Percentiles rank a stretch among this genome's conserved stretches.
These are phyloP conservation scores for Aspergillus niger DNA, from an alignment of 2,329 filamentous ascomycete genomes.

Conservation along the genomic window DNA sequence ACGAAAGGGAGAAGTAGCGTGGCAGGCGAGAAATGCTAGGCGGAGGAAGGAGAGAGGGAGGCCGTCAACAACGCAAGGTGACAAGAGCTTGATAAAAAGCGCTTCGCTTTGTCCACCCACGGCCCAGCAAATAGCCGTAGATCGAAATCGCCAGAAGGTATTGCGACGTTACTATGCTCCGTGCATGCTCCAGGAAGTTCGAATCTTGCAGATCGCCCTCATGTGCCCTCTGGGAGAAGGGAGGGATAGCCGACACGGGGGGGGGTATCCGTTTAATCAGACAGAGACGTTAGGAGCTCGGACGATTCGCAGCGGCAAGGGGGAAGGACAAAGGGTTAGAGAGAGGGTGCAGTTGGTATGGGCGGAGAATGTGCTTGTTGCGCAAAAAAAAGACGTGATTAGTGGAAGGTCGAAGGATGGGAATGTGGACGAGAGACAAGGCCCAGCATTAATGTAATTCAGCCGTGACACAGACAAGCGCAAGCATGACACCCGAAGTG, in stretches of 20 bases:
- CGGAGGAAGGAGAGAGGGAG: conserved; percentile 16
- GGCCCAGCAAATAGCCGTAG: conserved; percentile 29
- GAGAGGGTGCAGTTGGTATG: conserved; percentile 27
- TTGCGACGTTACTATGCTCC: conserved; percentile 43
- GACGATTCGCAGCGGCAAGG: conserved; percentile 39
- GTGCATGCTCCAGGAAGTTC: conserved; percentile 46
- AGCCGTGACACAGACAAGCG: conserved; percentile 41
- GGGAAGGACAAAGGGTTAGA: conserved; percentile 28
- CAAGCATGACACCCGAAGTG: conserved; percentile 36
- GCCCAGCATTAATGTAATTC: conserved; percentile 38
- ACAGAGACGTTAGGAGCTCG: conserved; percentile 31
- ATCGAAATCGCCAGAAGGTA: conserved; percentile 29
- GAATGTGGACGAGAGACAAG: conserved; percentile 41
- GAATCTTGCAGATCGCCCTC: conserved; percentile 40
- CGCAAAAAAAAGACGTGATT: conserved; percentile 33
- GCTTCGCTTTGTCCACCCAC: conserved; percentile 39
- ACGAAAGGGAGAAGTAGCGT: conserved; percentile 27
- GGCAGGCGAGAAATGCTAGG: conserved; percentile 29
- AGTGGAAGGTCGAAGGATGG: conserved; percentile 36
- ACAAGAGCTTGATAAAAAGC: conserved; percentile 29
- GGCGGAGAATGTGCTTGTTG: conserved; percentile 39
- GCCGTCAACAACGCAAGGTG: conserved; percentile 32
- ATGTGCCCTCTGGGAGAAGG: conserved; percentile 34
- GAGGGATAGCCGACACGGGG: conserved; percentile 21
- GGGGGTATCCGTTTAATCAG: conserved; percentile 22